Conservation (phyloP, 345 rosid genomes). For the Heritiera fomes region DNA sequence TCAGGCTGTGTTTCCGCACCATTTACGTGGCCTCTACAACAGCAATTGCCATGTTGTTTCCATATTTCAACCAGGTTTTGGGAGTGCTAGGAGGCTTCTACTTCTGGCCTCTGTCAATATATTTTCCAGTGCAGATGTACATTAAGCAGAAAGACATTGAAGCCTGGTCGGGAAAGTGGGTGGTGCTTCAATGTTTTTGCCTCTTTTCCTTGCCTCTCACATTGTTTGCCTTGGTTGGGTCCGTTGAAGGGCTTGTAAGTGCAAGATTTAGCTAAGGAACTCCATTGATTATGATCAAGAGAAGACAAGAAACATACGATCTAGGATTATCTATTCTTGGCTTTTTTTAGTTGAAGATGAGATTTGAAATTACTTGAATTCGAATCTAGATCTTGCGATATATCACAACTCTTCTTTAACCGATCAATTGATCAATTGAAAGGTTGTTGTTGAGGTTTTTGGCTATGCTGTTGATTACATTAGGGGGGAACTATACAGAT, state of each 20-base stretch:
- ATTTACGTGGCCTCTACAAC: slow-evolving; percentile 55
- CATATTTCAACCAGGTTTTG: slow-evolving; percentile 81
- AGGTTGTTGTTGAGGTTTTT: no score
- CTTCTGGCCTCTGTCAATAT: slow-evolving; percentile 76
- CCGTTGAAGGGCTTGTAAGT: slow-evolving; percentile 54
- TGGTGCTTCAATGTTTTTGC: slow-evolving; percentile 49
- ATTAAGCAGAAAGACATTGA: slow-evolving; percentile 49
- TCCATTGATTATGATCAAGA: background rate
- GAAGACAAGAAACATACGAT: background rate
- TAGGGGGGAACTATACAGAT: background rate
- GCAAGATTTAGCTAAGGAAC: slow-evolving; percentile 42
- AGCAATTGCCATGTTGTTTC: slow-evolving; percentile 53
- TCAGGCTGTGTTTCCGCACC: slow-evolving; percentile 52
- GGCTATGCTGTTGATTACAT: background rate
- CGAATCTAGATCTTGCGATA: no score
- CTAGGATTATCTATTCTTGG: background rate
- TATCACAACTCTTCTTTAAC: no score
- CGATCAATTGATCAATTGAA: no score
- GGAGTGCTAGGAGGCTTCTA: slow-evolving; percentile 71
- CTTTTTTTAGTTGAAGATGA: no score
- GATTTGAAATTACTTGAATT: no score
- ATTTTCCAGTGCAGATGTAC: slow-evolving; percentile 81
- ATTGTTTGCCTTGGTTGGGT: slow-evolving; percentile 54
- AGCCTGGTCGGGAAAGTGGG: slow-evolving; percentile 58
- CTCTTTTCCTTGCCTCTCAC: slow-evolving; percentile 42